These are phyloP conservation scores for Astragalus membranaceus DNA, from an alignment of 306 rosid species.

Conservation along the genomic window DNA sequence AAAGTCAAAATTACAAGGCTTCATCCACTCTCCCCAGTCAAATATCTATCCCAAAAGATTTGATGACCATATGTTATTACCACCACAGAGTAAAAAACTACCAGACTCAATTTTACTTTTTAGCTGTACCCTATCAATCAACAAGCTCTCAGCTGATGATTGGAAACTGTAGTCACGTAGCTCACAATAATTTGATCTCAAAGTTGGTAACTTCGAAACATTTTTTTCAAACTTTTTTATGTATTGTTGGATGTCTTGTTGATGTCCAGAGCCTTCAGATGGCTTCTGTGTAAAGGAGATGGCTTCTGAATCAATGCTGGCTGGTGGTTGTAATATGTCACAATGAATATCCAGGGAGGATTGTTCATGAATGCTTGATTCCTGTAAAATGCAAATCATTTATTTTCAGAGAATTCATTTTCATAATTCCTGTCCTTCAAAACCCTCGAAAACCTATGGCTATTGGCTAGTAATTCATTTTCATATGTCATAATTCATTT, in stretches of 20 bases:
- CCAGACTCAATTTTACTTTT: conserved; percentile 62
- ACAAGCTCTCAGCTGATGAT: conserved; percentile 42
- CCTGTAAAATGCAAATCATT: conserved; percentile 34
- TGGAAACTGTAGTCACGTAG: conserved; percentile 28
- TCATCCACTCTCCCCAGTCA: not conserved
- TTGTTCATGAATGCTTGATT: conserved; percentile 17
- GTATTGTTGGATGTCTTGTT: conserved; percentile 56
- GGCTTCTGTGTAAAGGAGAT: conserved; percentile 57
- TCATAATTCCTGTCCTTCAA: not conserved
- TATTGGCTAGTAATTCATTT: too few species aligned
- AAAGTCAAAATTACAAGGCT: conserved; percentile 7
- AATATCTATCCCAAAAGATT: conserved; percentile 15
- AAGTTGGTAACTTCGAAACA: conserved; percentile 14
- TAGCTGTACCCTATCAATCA: conserved; percentile 43
- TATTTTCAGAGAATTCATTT: not conserved
- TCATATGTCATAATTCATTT: too few species aligned
- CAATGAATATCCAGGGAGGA: conserved; percentile 7
- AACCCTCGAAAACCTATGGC: too few species aligned
- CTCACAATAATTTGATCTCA: conserved; percentile 37
- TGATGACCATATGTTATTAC: conserved; percentile 28
- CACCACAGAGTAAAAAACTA: conserved; percentile 48
- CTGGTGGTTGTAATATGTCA: conserved; percentile 21
- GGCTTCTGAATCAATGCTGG: not conserved
- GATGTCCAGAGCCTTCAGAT: conserved; percentile 31
- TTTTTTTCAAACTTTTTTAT: conserved; percentile 46